Conservation (phyloP, 805 yeast species). For the Scheffersomyces amazonensis region DNA sequence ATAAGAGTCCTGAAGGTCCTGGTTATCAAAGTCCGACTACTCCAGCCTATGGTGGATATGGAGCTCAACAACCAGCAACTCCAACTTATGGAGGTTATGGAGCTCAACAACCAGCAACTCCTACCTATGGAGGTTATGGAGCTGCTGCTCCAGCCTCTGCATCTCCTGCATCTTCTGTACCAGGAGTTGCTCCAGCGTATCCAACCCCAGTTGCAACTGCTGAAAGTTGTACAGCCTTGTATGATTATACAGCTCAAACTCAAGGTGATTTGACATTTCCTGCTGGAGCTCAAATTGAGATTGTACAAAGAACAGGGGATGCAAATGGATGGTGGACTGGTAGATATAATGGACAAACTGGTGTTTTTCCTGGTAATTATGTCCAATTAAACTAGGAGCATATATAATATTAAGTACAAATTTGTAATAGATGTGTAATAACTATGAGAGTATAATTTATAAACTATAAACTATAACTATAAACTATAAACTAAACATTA, state of each 20-base stretch:
- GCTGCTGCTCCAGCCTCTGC: conserved; percentile 10
- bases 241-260: conserved; percentile 91
- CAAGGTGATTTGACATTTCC: conserved; percentile 85
- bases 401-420: not conserved
- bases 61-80: conserved; percentile 9
- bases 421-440: too few relatives aligned
- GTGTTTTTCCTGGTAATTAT: conserved; percentile 95
- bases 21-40: conserved; percentile 6
- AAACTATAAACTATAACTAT: not conserved
- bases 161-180: conserved; percentile 30
- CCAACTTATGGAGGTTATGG: conserved; percentile 12
- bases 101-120: conserved; percentile 14
- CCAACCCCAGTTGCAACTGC: conserved; percentile 34
- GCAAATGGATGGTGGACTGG: conserved; percentile 99
- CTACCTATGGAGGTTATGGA: conserved; percentile 24
- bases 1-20: conserved; percentile 24
- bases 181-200: conserved; percentile 15
- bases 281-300: conserved; percentile 84
- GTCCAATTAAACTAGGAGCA: conserved; percentile 57
- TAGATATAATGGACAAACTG: conserved; percentile 73
- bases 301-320: conserved; percentile 79
- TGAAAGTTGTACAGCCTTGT: conserved; percentile 82
- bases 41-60: conserved; percentile 12
- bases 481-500: not conserved
- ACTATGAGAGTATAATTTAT: not conserved